These are phyloP conservation scores for Acacia acuminata DNA, from an alignment of 306 rosid genomes.

Conservation along the genomic window DNA sequence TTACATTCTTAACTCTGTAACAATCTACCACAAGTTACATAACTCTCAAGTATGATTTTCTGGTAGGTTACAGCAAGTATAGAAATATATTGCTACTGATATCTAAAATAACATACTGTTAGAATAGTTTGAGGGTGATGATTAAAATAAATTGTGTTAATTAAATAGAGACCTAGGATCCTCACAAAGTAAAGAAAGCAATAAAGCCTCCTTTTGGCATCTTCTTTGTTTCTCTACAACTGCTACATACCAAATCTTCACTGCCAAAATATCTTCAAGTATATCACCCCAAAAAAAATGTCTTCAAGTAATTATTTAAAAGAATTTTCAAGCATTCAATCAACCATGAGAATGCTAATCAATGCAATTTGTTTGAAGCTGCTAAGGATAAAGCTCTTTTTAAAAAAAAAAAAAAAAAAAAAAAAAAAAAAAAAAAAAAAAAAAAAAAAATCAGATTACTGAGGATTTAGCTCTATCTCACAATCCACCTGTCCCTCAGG, in stretches of 20 bases:
- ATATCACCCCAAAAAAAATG: background rate
- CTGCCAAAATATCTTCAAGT: constrained; percentile 8
- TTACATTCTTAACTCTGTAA: constrained; percentile 82
- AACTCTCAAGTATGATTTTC: constrained; percentile 12
- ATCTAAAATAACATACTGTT: background rate
- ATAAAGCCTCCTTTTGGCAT: background rate
- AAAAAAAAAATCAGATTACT: background rate
- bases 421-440: too few species aligned
- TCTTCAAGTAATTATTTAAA: background rate
- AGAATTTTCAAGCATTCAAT: constrained; percentile 19
- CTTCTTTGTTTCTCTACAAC: background rate
- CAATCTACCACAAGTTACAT: constrained; percentile 28
- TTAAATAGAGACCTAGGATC: background rate
- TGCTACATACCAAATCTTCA: constrained; percentile 8
- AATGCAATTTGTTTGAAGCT: constrained; percentile 9
- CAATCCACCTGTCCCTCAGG: background rate
- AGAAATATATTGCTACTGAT: background rate
- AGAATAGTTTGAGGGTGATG: background rate
- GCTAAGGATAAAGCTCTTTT: background rate
- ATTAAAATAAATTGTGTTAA: background rate
- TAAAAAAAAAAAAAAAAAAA: too few species aligned
- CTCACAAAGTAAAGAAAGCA: background rate
- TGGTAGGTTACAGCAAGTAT: background rate
- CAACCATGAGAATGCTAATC: constrained; percentile 12
- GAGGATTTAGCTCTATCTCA: constrained; percentile 2